phyloP scores from a whole-genome alignment of 2,329 filamentous ascomycete species.

The Stromatinia cepivora region DNA sequence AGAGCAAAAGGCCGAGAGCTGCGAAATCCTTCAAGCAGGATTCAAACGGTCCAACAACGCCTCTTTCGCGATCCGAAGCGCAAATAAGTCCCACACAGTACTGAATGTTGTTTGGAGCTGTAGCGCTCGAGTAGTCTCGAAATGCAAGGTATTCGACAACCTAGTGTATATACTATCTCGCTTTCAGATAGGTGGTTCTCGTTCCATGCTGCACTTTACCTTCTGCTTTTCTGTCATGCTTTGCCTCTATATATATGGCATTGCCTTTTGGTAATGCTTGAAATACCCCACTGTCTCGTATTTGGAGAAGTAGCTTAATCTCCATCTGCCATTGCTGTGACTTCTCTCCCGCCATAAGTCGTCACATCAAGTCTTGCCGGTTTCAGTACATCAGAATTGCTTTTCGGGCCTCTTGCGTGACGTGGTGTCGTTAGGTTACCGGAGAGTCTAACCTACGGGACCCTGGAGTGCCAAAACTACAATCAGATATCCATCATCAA shows the following conservation, averaged over 20 bases:
- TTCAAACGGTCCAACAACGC: not conserved
- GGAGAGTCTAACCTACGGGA: no score
- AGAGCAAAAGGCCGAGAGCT: not conserved
- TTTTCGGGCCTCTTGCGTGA: no score
- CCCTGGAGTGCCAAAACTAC: no score
- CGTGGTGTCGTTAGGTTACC: no score
- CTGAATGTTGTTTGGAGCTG: not conserved
- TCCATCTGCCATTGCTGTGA: not conserved
- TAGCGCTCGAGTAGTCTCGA: no score
- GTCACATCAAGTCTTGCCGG: no score
- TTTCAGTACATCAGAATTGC: no score
- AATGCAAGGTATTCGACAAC: not conserved
- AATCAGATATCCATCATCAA: no score
- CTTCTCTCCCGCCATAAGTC: not conserved
- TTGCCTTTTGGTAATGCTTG: not conserved
- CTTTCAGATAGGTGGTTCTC: not conserved
- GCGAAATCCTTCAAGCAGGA: conserved; percentile 1
- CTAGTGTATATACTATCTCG: not conserved
- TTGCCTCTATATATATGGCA: not conserved
- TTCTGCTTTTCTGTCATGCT: not conserved
- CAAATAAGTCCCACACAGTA: no score
- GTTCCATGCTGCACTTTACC: not conserved
- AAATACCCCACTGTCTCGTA: not conserved
- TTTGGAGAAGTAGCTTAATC: not conserved
- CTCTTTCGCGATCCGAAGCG: not conserved